Percentiles rank a stretch among this genome's conserved stretches.
Evolutionary conservation across 176 grass and related monocot species (phyloP).

Genomic region (Eragrostis nindensis): DNA sequence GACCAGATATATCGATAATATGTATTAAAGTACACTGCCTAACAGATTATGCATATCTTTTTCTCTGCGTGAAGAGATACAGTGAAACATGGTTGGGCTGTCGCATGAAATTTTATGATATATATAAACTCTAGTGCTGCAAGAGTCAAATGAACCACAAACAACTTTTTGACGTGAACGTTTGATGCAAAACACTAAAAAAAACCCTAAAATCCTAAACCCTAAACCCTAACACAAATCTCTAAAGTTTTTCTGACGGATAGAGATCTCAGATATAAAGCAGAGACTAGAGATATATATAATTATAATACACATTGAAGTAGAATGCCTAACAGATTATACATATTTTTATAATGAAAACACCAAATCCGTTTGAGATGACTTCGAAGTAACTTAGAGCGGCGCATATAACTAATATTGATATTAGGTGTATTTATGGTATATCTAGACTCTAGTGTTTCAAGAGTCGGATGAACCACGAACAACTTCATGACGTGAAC

Average conservation of each 20-base stretch:
- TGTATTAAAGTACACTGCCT: background rate
- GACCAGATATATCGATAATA: accelerated
- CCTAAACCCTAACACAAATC: too few species aligned
- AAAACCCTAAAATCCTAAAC: too few species aligned
- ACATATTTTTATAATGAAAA: background rate
- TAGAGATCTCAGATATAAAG: background rate
- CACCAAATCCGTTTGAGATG: accelerated
- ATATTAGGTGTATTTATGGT: background rate
- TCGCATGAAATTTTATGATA: too few species aligned
- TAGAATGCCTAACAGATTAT: background rate
- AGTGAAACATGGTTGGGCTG: background rate
- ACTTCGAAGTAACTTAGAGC: background rate
- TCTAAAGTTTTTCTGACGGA: too few species aligned
- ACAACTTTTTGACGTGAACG: too few species aligned
- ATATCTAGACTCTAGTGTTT: background rate
- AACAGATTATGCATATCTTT: background rate
- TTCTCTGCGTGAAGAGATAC: background rate
- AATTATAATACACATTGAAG: background rate
- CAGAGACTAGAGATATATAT: accelerated
- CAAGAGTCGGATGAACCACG: background rate
- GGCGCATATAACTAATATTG: background rate
- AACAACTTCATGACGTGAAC: accelerated
- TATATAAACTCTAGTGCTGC: too few species aligned
- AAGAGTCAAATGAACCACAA: too few species aligned
- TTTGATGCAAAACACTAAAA: too few species aligned